These are phyloP conservation scores for Gnomoniopsis smithogilvyi DNA, from an alignment of 2,329 filamentous ascomycete species.

Conservation along the genomic window DNA sequence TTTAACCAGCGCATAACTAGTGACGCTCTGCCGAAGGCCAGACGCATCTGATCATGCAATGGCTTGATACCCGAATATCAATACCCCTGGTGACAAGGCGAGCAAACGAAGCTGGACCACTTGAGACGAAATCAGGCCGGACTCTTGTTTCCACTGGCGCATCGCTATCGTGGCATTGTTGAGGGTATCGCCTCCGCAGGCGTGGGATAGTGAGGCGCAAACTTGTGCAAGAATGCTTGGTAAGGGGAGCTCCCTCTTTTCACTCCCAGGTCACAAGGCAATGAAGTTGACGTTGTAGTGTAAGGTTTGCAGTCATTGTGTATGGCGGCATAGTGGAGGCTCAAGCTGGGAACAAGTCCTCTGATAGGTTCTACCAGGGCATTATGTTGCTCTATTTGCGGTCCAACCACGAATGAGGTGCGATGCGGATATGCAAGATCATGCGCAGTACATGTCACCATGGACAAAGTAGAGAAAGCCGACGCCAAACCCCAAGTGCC, in stretches of 20 bases:
- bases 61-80: background rate
- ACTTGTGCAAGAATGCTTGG: slow-evolving; percentile 9
- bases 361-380: slow-evolving; percentile 7
- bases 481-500: background rate
- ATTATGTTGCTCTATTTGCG: slow-evolving; percentile 6
- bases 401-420: background rate
- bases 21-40: background rate
- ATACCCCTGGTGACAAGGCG: slow-evolving; percentile 13
- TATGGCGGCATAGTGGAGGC: slow-evolving; percentile 3
- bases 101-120: slow-evolving; percentile 4
- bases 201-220: slow-evolving; percentile 9
- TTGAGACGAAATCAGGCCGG: slow-evolving; percentile 2
- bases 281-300: slow-evolving; percentile 2
- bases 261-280: background rate
- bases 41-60: background rate
- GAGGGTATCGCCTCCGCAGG: slow-evolving; percentile 1
- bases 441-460: background rate
- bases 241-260: background rate
- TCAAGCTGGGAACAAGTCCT: slow-evolving; percentile 14
- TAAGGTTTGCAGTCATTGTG: slow-evolving; percentile 1
- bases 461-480: slow-evolving; percentile 14
- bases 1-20: background rate
- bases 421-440: slow-evolving; percentile 6
- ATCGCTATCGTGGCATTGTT: slow-evolving; percentile 1
- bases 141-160: background rate